Percentiles rank a stretch among this genome's conserved stretches.
These are phyloP conservation scores for Cardiospermum halicacabum DNA, from an alignment of 345 rosid genomes.

Conservation along the genomic window DNA sequence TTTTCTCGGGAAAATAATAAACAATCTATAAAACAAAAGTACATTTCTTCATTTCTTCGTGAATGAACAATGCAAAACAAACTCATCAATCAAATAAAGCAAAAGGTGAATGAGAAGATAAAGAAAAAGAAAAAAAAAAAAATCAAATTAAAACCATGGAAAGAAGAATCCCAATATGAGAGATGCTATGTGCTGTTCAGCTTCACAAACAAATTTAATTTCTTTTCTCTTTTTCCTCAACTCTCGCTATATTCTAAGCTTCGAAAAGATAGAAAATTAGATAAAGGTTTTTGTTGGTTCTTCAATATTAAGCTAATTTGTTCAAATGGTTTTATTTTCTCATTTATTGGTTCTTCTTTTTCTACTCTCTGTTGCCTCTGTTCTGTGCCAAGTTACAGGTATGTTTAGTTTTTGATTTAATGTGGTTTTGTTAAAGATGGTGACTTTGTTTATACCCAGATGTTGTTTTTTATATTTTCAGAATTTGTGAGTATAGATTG, in stretches of 20 bases:
- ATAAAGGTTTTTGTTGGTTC: not conserved
- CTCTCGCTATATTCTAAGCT: constrained; percentile 8
- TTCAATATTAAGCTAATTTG: constrained; percentile 21
- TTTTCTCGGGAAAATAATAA: constrained; percentile 30
- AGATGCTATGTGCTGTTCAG: constrained; percentile 30
- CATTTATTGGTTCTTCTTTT: constrained; percentile 29
- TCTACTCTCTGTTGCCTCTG: constrained; percentile 34
- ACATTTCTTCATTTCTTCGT: constrained; percentile 12
- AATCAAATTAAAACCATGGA: too few species aligned
- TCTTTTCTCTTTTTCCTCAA: constrained; percentile 16
- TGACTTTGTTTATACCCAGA: not conserved
- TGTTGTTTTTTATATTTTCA: constrained; percentile 21
- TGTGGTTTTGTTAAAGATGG: not conserved
- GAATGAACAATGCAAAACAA: constrained; percentile 27
- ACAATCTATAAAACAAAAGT: constrained; percentile 30
- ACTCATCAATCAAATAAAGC: constrained; percentile 25
- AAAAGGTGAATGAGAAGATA: constrained; percentile 11
- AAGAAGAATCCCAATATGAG: not conserved
- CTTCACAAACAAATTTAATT: constrained; percentile 11
- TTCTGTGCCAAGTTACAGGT: constrained; percentile 57
- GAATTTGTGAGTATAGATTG: constrained; percentile 93
- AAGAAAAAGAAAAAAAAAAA: not conserved
- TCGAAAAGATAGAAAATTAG: constrained; percentile 3
- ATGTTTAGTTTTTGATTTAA: constrained; percentile 12
- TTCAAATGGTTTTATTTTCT: constrained; percentile 57